Conservation (phyloP, 768 basidiomycete genomes). For the Dacryopinax primogenitus region DNA sequence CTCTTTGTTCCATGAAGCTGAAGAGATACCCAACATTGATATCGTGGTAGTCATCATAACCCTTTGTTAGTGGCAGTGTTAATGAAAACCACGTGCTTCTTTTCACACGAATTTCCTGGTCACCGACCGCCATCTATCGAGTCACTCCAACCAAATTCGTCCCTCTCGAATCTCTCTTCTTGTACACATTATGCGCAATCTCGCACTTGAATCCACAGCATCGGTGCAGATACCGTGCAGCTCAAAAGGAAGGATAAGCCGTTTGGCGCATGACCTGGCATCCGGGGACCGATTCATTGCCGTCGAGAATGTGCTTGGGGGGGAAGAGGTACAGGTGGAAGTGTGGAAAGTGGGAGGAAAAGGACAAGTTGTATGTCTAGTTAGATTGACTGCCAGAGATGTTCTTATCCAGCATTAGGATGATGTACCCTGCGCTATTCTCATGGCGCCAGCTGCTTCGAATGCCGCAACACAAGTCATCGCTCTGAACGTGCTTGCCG, state of each 20-base stretch:
- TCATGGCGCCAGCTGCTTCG: slow-evolving; percentile 17
- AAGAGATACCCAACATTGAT: too few relatives aligned
- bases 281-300: slow-evolving; percentile 31
- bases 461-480: slow-evolving; percentile 35
- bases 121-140: background rate
- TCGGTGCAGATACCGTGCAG: background rate
- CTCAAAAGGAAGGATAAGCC: background rate
- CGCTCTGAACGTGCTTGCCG: slow-evolving; percentile 56
- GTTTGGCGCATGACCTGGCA: slow-evolving; percentile 3
- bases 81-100: background rate
- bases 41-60: too few relatives aligned
- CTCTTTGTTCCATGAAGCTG: background rate
- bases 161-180: background rate
- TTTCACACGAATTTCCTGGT: background rate
- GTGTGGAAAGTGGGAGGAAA: slow-evolving; percentile 38
- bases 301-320: slow-evolving; percentile 44
- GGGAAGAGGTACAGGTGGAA: slow-evolving; percentile 43
- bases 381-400: slow-evolving; percentile 13
- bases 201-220: background rate
- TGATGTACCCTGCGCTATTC: slow-evolving; percentile 22
- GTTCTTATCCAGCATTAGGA: slow-evolving; percentile 8
- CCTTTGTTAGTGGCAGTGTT: background rate
- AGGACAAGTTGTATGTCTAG: slow-evolving; percentile 14
- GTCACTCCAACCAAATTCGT: background rate
- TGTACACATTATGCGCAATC: background rate